These are phyloP conservation scores for Pleurotus sapidus DNA, from an alignment of 768 basidiomycete species.

Conservation along the genomic window DNA sequence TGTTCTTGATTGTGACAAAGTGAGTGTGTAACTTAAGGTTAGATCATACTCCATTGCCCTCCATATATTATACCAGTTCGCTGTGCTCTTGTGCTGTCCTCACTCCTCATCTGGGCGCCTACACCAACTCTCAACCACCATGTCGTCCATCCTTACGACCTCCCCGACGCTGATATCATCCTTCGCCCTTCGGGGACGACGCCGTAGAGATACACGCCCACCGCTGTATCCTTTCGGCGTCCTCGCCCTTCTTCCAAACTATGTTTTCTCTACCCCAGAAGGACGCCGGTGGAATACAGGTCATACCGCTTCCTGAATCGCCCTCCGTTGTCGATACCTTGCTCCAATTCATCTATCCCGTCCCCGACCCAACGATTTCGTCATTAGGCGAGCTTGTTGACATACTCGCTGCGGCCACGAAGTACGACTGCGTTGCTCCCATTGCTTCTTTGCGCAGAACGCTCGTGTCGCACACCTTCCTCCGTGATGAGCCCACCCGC, in stretches of 20 bases:
- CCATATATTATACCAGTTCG: neutral
- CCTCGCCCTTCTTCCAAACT: slow-evolving; percentile 66
- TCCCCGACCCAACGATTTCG: slow-evolving; percentile 47
- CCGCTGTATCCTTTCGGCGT: slow-evolving; percentile 55
- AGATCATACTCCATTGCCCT: neutral
- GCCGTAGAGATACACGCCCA: slow-evolving; percentile 57
- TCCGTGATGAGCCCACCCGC: slow-evolving; percentile 47
- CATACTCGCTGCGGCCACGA: slow-evolving; percentile 52
- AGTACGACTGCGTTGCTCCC: slow-evolving; percentile 59
- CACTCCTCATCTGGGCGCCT: neutral
- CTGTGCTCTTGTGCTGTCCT: neutral
- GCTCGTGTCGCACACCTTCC: slow-evolving; percentile 49
- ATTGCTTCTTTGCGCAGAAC: slow-evolving; percentile 45
- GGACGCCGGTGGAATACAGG: slow-evolving; percentile 27
- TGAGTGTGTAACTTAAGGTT: slow-evolving; percentile 3
- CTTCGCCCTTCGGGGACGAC: slow-evolving; percentile 40
- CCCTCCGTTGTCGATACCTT: slow-evolving; percentile 42
- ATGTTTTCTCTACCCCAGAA: slow-evolving; percentile 67
- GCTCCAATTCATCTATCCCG: slow-evolving; percentile 61
- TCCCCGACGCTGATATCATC: slow-evolving; percentile 50
- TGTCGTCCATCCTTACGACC: slow-evolving; percentile 10
- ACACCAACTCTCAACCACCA: neutral
- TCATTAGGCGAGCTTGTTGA: slow-evolving; percentile 52
- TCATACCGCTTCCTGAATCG: slow-evolving; percentile 56
- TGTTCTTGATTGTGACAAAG: slow-evolving; percentile 1